A percentile compares a stretch with the other conserved stretches of the same genome.
Conservation (phyloP, 164 flowering plant species). For the Brasenia schreberi region DNA sequence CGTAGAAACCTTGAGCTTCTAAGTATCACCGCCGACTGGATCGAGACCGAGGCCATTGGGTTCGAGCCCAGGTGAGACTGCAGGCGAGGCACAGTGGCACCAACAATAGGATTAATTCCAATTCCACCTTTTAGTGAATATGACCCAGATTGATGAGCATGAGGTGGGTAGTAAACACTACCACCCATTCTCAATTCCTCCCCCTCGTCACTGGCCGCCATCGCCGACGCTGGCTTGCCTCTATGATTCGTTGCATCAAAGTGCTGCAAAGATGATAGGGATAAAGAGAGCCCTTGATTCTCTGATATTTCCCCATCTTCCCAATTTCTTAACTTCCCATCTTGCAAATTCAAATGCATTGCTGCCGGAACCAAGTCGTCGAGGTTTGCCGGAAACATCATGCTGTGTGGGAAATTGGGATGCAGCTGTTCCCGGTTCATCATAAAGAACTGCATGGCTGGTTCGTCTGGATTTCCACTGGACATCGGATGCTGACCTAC, state of each 20-base stretch:
- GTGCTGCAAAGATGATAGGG: slow-evolving; percentile 47
- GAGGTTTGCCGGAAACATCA: neutral
- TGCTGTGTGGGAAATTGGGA: neutral
- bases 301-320: slow-evolving; percentile 19
- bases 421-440: neutral
- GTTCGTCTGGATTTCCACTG: neutral
- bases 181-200: slow-evolving; percentile 51
- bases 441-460: neutral
- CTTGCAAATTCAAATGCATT: slow-evolving; percentile 10
- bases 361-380: slow-evolving; percentile 1
- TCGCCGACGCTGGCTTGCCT: neutral
- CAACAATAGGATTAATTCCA: slow-evolving; percentile 8
- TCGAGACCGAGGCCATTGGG: slow-evolving; percentile 25
- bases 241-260: slow-evolving; percentile 39
- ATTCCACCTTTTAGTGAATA: slow-evolving; percentile 19
- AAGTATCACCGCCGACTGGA: slow-evolving; percentile 27
- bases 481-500: neutral
- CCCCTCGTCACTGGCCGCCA: slow-evolving; percentile 4
- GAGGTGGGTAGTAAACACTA: slow-evolving; percentile 14
- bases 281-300: slow-evolving; percentile 50
- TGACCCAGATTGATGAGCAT: slow-evolving; percentile 5
- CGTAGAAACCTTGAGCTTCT: slow-evolving; percentile 60
- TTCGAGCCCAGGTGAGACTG: slow-evolving; percentile 19
- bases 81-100: slow-evolving; percentile 14
- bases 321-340: slow-evolving; percentile 13